phyloP scores from a whole-genome alignment of 306 rosid species.

The Astragalus glycyphyllos region DNA sequence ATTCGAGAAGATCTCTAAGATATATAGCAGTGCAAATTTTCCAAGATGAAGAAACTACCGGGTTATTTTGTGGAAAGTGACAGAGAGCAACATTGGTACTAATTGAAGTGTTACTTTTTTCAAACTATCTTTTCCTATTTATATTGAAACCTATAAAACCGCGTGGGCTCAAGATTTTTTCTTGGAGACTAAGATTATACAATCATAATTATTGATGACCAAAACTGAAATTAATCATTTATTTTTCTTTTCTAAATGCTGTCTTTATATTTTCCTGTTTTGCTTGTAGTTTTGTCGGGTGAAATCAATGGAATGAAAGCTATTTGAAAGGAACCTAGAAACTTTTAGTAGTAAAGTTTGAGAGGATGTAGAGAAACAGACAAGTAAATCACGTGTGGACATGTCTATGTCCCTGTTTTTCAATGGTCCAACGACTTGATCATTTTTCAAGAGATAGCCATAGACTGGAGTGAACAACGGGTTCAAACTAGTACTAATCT shows the following conservation, averaged over 20 bases:
- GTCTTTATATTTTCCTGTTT: neutral
- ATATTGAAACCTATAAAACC: neutral
- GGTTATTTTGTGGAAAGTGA: slow-evolving; percentile 39
- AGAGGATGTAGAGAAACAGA: neutral
- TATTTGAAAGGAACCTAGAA: neutral
- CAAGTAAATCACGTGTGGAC: neutral
- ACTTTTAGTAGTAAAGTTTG: neutral
- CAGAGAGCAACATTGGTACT: neutral
- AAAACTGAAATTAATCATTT: too few species aligned
- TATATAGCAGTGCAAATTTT: slow-evolving; percentile 15
- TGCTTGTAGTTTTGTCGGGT: neutral
- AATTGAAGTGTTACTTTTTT: too few species aligned
- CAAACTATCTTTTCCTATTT: too few species aligned
- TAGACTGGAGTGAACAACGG: neutral
- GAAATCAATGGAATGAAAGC: neutral
- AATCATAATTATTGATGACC: too few species aligned
- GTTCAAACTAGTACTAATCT: neutral
- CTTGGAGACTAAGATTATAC: too few species aligned
- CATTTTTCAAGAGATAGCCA: neutral
- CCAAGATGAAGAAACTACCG: slow-evolving; percentile 50
- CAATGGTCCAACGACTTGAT: neutral
- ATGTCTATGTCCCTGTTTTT: neutral
- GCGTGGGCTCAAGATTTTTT: slow-evolving; percentile 10
- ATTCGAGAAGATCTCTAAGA: neutral
- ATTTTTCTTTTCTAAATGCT: neutral